A percentile compares a stretch with the other conserved stretches of the same genome.
phyloP scores from a whole-genome alignment of 1,284 basidiomycete genomes.

The Phenoliferia sp. region DNA sequence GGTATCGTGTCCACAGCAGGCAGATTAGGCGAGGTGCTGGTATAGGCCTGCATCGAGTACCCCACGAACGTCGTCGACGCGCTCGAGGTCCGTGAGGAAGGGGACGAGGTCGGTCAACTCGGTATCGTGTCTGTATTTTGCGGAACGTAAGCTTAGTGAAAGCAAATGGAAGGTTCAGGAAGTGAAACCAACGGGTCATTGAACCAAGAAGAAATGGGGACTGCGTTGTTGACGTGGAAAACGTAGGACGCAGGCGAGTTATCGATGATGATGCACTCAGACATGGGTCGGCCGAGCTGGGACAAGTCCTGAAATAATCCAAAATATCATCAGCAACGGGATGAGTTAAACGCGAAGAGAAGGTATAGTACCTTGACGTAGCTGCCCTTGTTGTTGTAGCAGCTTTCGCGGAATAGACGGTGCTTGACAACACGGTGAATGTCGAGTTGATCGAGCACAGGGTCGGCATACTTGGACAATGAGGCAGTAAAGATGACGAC shows the following conservation, averaged over 20 bases:
- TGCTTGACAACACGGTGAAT: constrained; percentile 88
- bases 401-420: constrained; percentile 93
- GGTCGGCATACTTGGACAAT: constrained; percentile 98
- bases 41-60: constrained; percentile 60
- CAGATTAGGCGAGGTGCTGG: constrained; percentile 10
- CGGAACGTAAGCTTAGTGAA: background rate
- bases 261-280: constrained; percentile 94
- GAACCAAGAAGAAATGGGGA: constrained; percentile 98
- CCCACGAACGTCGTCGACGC: constrained; percentile 84
- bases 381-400: constrained; percentile 98
- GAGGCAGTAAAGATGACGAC: constrained; percentile 97
- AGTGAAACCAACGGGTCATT: constrained; percentile 52
- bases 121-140: constrained; percentile 72
- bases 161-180: background rate
- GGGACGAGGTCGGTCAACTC: constrained; percentile 88
- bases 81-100: constrained; percentile 81
- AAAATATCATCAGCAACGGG: constrained; percentile 1
- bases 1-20: too few species aligned
- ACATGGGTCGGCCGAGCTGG: constrained; percentile 87
- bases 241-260: constrained; percentile 99
- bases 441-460: constrained; percentile 94
- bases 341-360: background rate
- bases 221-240: constrained; percentile 98
- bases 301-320: constrained; percentile 97
- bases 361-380: constrained; percentile 78